Evolutionary conservation across 164 flowering plant genomes (phyloP), one percentile per base, ranked within the genome.

Genomic region (Tetracentron sinense): DNA sequence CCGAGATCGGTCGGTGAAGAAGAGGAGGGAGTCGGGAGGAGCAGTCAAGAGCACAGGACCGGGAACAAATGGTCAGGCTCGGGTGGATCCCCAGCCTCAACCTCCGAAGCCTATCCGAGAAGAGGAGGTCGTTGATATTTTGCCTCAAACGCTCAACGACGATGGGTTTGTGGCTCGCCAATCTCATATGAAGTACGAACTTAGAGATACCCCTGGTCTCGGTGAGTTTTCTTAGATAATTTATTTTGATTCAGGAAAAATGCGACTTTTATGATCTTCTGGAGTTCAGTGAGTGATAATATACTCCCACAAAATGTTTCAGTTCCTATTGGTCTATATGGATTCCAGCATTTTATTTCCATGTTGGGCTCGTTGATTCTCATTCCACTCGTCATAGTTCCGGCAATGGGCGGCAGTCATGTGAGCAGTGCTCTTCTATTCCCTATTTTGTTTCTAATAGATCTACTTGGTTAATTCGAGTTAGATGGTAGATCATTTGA

Each of bases 311-410:
- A 1, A 50, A 52, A 35, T 71, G 63, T 78, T 78, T 62, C 95
- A 94, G 99, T 94, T 73, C 96, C 97, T 0, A 91, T 91, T 73
- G 93, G 93, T 61, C 64, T 94, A 14, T 91, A 91, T 66, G 99
- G 99, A 22, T 68, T 94, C 54, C 99, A 94, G 74, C 99, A 94
- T 74, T 94, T 74, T 59, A 53, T 94, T 54, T 94, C 99, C 2
- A 91, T 91, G 49, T 62, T 94, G 81, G 97, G 96, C 42, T 94
- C 99, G 35, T 72, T 94, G 77, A 77, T 94, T 69, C 92, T 94
- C 11, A 81, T 87, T 70, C 99, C 99, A 3, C 91, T 94, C 0
- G 97, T 94, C 46, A 89, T 94, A 54, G 96, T 89, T 68, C 99
- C 99, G 19, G 96, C 94, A 54, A 94, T 94, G 99, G 99, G 99